Evolutionary conservation across 2,329 filamentous ascomycete species (phyloP), one percentile per base, ranked within the genome.

Genomic region (Dactylellina parvicollis): DNA sequence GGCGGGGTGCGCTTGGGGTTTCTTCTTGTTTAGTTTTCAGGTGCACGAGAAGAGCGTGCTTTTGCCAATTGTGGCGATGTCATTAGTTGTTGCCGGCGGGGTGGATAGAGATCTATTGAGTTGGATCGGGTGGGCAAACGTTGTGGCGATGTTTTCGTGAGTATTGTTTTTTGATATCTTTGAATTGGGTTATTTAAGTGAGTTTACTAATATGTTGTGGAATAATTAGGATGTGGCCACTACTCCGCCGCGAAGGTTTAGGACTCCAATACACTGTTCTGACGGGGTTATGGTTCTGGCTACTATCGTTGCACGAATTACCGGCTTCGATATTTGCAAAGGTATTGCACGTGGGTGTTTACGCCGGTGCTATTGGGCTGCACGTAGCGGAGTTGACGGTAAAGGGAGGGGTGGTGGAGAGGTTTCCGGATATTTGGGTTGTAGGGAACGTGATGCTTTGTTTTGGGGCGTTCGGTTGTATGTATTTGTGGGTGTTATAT

Each of bases 21-120:
- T 99, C 84, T 99, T 98, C 80, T 84, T 99, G 14, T 98, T 96
- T 82, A 96, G 92, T 78, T 99, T 96, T 80, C 95, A 99, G 80
- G 96, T 99, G 0, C 95, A 99, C 78, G 95, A 99, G 82, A 99
- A 99, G 85, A 97, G 93, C 76, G 92, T 96, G 0, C 84, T 99
- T 3, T 86, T 99, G 1, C 96, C 95, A 0, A 84, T 99, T 49
- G 87, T 98, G 80, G 95, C 95, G 0, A 96, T 96, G 91, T 98
- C 93, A 0, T 82, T 97, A 4, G 84, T 98, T 3, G 84, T 99
- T 38, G 90, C 91, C 14, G 89, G 90, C 14, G 94, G 94, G 0
- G 82, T 99, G 54, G 87, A 87, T 71, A 90, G 90, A 71, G 88
- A 89, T 59, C 87, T 87, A 16, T 87, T 95, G 52, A 89, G 92